phyloP scores from a whole-genome alignment of 1,139 yeast species.

The Suzukiozyma palmioleophila region DNA sequence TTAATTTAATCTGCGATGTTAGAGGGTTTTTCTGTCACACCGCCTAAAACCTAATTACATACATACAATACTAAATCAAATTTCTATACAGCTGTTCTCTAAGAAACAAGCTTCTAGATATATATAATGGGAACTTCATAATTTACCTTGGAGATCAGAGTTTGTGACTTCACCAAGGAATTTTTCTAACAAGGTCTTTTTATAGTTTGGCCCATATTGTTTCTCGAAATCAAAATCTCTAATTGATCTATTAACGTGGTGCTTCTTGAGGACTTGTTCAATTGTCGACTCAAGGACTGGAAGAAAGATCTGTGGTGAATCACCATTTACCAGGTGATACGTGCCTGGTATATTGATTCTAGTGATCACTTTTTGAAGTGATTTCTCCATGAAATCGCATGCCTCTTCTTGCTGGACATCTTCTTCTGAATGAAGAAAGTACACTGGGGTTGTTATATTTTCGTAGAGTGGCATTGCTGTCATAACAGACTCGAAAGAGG shows the following conservation, averaged over 20 bases:
- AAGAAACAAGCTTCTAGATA: no score
- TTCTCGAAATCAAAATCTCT: conserved; percentile 8
- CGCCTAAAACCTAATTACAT: no score
- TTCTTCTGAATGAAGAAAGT: conserved; percentile 42
- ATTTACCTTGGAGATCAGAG: conserved; percentile 7
- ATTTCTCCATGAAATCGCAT: conserved; percentile 25
- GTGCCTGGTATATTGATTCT: conserved; percentile 33
- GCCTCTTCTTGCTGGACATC: conserved; percentile 27
- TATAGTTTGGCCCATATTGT: conserved; percentile 9
- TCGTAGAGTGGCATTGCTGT: conserved; percentile 21
- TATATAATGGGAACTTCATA: conserved; percentile 2
- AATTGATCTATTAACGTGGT: background rate
- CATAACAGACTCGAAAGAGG: conserved; percentile 32
- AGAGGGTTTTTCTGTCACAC: no score
- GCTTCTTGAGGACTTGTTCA: conserved; percentile 9
- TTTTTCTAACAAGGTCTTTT: conserved; percentile 7
- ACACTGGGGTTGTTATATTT: conserved; percentile 38
- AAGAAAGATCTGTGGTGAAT: conserved; percentile 46
- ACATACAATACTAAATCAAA: no score
- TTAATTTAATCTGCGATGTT: no score
- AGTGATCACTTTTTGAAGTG: conserved; percentile 9
- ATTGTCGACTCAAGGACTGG: conserved; percentile 12
- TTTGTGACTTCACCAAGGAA: conserved; percentile 7
- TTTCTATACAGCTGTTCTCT: no score
- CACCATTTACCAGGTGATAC: conserved; percentile 50